Conservation (phyloP, 495 filamentous ascomycete species). For the Staphylotrichum tortipilum region DNA sequence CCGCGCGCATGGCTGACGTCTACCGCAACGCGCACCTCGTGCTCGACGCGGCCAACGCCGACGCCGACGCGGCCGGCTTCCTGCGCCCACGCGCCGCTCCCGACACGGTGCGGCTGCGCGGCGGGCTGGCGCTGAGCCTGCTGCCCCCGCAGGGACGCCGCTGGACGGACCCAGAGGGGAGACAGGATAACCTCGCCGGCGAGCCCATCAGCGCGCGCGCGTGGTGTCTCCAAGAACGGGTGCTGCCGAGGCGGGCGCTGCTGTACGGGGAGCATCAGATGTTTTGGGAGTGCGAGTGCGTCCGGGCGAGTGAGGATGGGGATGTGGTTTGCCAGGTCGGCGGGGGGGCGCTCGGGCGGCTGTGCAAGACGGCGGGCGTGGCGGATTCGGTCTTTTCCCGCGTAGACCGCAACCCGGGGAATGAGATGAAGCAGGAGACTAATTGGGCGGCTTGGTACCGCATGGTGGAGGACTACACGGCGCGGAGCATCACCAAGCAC, state of each 20-base stretch:
- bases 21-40: slow-evolving; percentile 31
- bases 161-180: not conserved
- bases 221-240: slow-evolving; percentile 32
- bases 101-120: slow-evolving; percentile 1
- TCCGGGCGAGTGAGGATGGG: slow-evolving; percentile 16
- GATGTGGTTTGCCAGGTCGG: slow-evolving; percentile 7
- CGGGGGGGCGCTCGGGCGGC: slow-evolving; percentile 8
- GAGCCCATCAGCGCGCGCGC: slow-evolving; percentile 25
- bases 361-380: slow-evolving; percentile 8
- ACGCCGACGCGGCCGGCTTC: slow-evolving; percentile 14
- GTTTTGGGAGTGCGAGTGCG: slow-evolving; percentile 24
- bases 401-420: not conserved
- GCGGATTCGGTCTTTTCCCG: slow-evolving; percentile 8
- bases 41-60: slow-evolving; percentile 9
- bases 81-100: slow-evolving; percentile 1
- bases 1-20: slow-evolving; percentile 30
- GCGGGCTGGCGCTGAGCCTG: not conserved
- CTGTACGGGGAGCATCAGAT: slow-evolving; percentile 19
- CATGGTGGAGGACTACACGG: slow-evolving; percentile 22
- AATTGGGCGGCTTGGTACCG: slow-evolving; percentile 20
- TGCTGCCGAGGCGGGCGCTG: slow-evolving; percentile 20
- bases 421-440: not conserved
- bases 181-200: not conserved
- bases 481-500: slow-evolving; percentile 20
- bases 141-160: slow-evolving; percentile 1